Conservation (phyloP, 192 early-diverging fungal genomes). For the Podila horticola region DNA sequence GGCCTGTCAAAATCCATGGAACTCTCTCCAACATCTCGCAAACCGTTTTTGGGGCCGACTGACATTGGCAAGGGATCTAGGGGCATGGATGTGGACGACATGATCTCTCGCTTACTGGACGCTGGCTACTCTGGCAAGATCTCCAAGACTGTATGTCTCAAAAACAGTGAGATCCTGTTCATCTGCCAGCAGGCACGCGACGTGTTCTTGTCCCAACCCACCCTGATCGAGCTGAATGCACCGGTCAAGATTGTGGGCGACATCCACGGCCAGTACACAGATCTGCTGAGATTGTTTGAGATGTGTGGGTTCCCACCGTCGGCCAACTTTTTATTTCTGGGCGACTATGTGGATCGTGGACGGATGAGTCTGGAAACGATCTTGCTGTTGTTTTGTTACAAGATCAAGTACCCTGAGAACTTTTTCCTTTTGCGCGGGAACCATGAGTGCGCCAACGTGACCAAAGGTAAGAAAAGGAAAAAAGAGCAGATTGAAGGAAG, state of each 20-base stretch:
- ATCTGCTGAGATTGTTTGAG: slow-evolving; percentile 92
- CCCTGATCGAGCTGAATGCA: slow-evolving; percentile 79
- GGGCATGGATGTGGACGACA: slow-evolving; percentile 78
- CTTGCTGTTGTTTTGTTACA: slow-evolving; percentile 92
- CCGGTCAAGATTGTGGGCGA: slow-evolving; percentile 89
- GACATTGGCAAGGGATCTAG: slow-evolving; percentile 15
- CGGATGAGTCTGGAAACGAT: slow-evolving; percentile 96
- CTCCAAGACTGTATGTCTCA: slow-evolving; percentile 82
- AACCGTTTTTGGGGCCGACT: slow-evolving; percentile 23
- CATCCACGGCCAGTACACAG: slow-evolving; percentile 95
- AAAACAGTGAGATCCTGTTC: slow-evolving; percentile 85
- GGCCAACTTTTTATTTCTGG: slow-evolving; percentile 92
- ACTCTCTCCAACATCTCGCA: slow-evolving; percentile 30
- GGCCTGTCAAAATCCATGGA: slow-evolving; percentile 17
- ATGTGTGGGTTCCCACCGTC: slow-evolving; percentile 92
- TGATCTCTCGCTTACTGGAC: slow-evolving; percentile 86
- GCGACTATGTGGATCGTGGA: slow-evolving; percentile 98
- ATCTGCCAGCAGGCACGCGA: slow-evolving; percentile 90
- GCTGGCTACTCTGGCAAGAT: slow-evolving; percentile 79
- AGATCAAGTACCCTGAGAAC: slow-evolving; percentile 97
- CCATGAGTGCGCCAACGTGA: slow-evolving; percentile 95
- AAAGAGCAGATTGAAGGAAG: neutral
- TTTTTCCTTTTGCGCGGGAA: slow-evolving; percentile 97
- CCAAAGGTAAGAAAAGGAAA: slow-evolving; percentile 65
- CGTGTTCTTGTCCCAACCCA: slow-evolving; percentile 88